Conservation (phyloP, 208 protist genomes). For the Trichomonas tenax region DNA sequence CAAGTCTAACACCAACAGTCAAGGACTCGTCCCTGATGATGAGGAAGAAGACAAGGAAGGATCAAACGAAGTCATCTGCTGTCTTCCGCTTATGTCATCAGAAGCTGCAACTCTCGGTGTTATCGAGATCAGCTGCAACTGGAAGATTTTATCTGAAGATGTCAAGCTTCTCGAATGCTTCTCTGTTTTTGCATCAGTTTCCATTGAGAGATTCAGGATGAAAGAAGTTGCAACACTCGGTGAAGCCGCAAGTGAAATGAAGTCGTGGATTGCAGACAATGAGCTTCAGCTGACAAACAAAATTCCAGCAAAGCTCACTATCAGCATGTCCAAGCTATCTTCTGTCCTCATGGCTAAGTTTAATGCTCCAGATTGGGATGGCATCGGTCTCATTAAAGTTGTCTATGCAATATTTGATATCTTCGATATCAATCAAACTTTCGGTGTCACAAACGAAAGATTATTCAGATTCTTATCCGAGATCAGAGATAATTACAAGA, state of each 20-base stretch:
- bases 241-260: background rate
- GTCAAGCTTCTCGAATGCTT: background rate
- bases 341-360: background rate
- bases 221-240: background rate
- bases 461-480: slow-evolving; percentile 15
- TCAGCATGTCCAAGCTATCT: background rate
- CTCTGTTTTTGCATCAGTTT: slow-evolving; percentile 7
- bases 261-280: background rate
- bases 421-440: slow-evolving; percentile 24
- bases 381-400: background rate
- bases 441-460: slow-evolving; percentile 9
- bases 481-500: slow-evolving; percentile 23
- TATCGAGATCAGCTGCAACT: background rate
- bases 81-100: background rate
- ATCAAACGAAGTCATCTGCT: background rate
- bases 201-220: background rate
- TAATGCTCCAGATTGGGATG: background rate
- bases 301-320: background rate
- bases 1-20: background rate
- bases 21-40: background rate
- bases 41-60: background rate
- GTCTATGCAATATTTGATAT: slow-evolving; percentile 23
- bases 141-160: slow-evolving; percentile 4
- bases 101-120: background rate
- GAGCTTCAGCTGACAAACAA: background rate